Conservation (phyloP, 2,329 filamentous ascomycete species). For the Paecilomyces sp. region DNA sequence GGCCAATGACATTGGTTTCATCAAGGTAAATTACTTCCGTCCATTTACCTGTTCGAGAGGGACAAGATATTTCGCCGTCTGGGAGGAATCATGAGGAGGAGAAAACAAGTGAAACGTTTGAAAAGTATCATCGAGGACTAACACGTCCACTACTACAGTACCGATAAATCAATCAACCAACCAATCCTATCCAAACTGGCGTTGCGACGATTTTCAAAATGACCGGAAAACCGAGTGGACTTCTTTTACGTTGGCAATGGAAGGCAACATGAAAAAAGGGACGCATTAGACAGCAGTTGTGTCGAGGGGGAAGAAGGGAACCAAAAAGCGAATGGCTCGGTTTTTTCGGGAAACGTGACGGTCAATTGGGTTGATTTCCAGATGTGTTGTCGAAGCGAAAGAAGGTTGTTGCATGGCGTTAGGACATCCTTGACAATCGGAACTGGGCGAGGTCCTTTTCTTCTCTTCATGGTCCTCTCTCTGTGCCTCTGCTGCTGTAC, state of each 20-base stretch:
- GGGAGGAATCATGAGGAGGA: background rate
- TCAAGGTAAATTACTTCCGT: constrained; percentile 46
- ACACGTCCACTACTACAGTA: background rate
- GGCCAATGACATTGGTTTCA: constrained; percentile 60
- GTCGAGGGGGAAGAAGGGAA: background rate
- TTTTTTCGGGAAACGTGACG: background rate
- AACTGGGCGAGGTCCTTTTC: background rate
- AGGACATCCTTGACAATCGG: background rate
- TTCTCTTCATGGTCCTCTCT: background rate
- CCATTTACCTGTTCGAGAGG: background rate
- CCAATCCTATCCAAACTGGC: background rate
- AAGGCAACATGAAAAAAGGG: background rate
- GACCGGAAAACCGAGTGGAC: background rate
- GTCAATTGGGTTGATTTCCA: background rate
- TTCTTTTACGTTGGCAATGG: background rate
- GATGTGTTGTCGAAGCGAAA: background rate
- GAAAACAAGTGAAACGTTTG: background rate
- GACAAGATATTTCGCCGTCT: background rate
- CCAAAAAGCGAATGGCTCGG: background rate
- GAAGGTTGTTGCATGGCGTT: background rate
- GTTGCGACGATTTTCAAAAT: background rate
- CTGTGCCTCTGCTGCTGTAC: background rate
- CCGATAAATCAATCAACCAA: constrained; percentile 1
- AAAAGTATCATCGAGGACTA: background rate
- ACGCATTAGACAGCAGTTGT: background rate